A percentile compares a stretch with the other conserved stretches of the same genome.
phyloP scores from a whole-genome alignment of 1,139 yeast genomes.

The Meyerozyma athensensis region DNA sequence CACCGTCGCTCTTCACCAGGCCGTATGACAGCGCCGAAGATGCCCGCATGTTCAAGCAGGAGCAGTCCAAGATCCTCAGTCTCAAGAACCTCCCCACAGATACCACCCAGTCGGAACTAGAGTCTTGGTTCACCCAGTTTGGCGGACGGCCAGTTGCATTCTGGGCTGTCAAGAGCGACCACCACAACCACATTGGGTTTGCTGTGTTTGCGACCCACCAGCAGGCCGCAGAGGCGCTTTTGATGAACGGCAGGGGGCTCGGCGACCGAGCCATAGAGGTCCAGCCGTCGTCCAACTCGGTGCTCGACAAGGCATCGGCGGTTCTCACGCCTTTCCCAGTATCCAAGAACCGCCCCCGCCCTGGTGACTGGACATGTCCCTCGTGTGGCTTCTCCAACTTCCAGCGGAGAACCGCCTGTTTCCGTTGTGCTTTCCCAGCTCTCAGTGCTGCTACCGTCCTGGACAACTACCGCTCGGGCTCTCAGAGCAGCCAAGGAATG shows the following conservation, averaged over 20 bases:
- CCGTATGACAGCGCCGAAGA: slow-evolving; percentile 79
- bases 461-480: slow-evolving; percentile 28
- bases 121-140: slow-evolving; percentile 84
- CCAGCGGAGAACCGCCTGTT: slow-evolving; percentile 92
- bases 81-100: slow-evolving; percentile 76
- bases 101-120: slow-evolving; percentile 86
- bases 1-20: slow-evolving; percentile 51
- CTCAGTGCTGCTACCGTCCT: slow-evolving; percentile 63
- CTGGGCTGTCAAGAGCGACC: slow-evolving; percentile 62
- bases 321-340: slow-evolving; percentile 82
- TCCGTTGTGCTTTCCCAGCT: slow-evolving; percentile 89
- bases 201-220: slow-evolving; percentile 82
- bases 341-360: slow-evolving; percentile 85
- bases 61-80: slow-evolving; percentile 73
- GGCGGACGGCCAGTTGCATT: slow-evolving; percentile 86
- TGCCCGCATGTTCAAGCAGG: slow-evolving; percentile 59
- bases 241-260: slow-evolving; percentile 74
- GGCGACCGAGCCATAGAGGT: slow-evolving; percentile 77
- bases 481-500: slow-evolving; percentile 12
- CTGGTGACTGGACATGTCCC: slow-evolving; percentile 98
- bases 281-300: slow-evolving; percentile 76
- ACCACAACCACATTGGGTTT: slow-evolving; percentile 55
- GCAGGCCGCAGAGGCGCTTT: slow-evolving; percentile 73
- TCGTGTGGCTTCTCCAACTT: slow-evolving; percentile 94
- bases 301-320: slow-evolving; percentile 77